Conservation (phyloP, 139 green algal species). For the Astrephomene gubernaculifera region DNA sequence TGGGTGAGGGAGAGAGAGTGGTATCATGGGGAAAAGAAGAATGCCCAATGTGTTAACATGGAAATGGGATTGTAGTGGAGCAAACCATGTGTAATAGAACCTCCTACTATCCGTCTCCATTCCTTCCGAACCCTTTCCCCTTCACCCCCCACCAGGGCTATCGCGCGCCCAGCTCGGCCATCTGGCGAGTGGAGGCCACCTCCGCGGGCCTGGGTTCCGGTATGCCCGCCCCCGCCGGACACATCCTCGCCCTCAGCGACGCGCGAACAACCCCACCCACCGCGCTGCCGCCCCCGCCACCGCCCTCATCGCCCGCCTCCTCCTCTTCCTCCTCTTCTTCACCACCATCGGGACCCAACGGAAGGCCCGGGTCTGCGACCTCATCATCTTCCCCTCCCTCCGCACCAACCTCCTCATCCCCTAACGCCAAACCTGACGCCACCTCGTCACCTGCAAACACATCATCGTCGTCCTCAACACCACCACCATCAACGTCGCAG, state of each 20-base stretch:
- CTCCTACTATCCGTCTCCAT: no score
- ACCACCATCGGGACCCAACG: neutral
- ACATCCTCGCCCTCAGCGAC: slow-evolving; percentile 41
- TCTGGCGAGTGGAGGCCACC: slow-evolving; percentile 50
- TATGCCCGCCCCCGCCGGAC: neutral
- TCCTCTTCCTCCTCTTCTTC: neutral
- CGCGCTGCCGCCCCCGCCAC: neutral
- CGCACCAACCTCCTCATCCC: neutral
- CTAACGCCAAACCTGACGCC: neutral
- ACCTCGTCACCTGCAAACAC: no score
- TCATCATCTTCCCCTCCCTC: neutral
- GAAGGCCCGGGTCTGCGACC: neutral
- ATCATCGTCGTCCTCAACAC: no score
- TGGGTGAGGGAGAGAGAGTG: no score
- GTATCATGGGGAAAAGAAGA: no score
- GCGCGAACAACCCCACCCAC: slow-evolving; percentile 8
- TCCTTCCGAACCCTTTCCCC: no score
- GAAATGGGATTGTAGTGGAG: no score
- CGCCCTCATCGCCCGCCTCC: neutral
- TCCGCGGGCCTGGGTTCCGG: neutral
- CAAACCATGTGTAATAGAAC: no score
- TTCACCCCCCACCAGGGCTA: slow-evolving; percentile 39
- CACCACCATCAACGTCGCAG: no score
- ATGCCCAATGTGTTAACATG: no score
- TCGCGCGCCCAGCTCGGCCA: slow-evolving; percentile 32